Evolutionary conservation across 2,329 filamentous ascomycete species (phyloP).

Genomic region (Spiromastix sp.): DNA sequence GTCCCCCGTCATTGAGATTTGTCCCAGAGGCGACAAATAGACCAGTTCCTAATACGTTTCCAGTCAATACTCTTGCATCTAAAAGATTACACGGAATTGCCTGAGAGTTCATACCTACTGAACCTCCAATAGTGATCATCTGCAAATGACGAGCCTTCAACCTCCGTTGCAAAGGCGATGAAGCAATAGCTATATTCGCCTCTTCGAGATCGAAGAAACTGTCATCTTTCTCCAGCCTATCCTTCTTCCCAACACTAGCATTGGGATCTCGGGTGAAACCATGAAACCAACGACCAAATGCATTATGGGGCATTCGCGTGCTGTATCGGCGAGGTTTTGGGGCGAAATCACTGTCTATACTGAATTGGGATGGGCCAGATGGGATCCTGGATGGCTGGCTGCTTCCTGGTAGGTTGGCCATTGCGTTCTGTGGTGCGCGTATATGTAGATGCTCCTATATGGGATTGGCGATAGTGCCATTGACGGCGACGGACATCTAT

Average conservation of each 20-base stretch:
- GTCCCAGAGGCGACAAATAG: conserved; percentile 32
- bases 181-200: conserved; percentile 18
- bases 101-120: conserved; percentile 36
- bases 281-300: too few relatives aligned
- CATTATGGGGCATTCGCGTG: too few relatives aligned
- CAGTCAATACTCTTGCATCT: too few relatives aligned
- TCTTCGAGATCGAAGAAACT: conserved; percentile 18
- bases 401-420: too few relatives aligned
- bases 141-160: conserved; percentile 46
- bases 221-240: conserved; percentile 7
- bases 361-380: too few relatives aligned
- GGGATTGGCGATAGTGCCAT: too few relatives aligned
- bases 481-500: too few relatives aligned
- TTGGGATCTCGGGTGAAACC: conserved; percentile 22
- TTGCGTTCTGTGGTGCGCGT: too few relatives aligned
- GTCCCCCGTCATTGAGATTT: conserved; percentile 29
- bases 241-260: conserved; percentile 11
- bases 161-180: conserved; percentile 17
- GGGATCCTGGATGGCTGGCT: too few relatives aligned
- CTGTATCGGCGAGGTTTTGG: conserved; percentile 8
- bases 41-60: conserved; percentile 27
- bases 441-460: too few relatives aligned
- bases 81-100: too few relatives aligned
- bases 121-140: conserved; percentile 50
- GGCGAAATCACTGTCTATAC: not conserved